These are phyloP conservation scores for Terfezia claveryi DNA, from an alignment of 495 filamentous ascomycete genomes.

Conservation along the genomic window DNA sequence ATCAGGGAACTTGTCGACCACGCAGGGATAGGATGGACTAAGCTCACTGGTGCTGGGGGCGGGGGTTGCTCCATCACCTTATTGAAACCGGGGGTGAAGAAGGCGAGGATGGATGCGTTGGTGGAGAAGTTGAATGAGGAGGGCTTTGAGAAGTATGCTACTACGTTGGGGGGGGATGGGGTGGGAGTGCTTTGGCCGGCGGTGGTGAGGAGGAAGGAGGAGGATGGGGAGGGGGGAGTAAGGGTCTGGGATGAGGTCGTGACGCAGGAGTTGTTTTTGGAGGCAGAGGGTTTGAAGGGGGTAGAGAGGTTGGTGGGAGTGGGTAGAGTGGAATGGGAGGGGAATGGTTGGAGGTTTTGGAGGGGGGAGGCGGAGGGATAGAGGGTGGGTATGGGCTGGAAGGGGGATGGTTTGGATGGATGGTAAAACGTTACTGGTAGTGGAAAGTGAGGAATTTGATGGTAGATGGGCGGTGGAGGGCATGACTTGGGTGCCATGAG, in stretches of 20 bases:
- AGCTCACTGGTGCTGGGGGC: constrained; percentile 85
- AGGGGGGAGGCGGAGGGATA: constrained; percentile 16
- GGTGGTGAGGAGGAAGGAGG: constrained; percentile 43
- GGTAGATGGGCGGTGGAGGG: too few species aligned
- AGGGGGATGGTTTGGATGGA: too few species aligned
- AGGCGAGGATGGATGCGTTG: constrained; percentile 28
- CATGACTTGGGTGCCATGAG: too few species aligned
- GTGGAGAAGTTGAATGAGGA: constrained; percentile 47
- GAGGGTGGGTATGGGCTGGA: too few species aligned
- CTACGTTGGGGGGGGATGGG: constrained; percentile 73
- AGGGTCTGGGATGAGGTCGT: constrained; percentile 47
- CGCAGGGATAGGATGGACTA: constrained; percentile 84
- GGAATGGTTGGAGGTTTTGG: constrained; percentile 90
- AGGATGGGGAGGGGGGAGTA: constrained; percentile 33
- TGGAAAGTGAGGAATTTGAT: too few species aligned
- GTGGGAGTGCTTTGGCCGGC: constrained; percentile 87
- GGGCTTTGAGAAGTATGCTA: constrained; percentile 62
- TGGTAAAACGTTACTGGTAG: too few species aligned
- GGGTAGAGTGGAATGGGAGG: constrained; percentile 31
- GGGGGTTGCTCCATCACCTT: constrained; percentile 89
- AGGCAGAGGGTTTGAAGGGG: constrained; percentile 54
- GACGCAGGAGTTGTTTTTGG: constrained; percentile 74
- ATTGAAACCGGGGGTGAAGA: constrained; percentile 39
- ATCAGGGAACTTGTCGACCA: constrained; percentile 80
- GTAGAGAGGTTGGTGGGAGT: constrained; percentile 56